Percentiles rank a stretch among this genome's conserved stretches.
phyloP scores from a whole-genome alignment of 768 basidiomycete genomes.

The Phlegmacium glaucopus region DNA sequence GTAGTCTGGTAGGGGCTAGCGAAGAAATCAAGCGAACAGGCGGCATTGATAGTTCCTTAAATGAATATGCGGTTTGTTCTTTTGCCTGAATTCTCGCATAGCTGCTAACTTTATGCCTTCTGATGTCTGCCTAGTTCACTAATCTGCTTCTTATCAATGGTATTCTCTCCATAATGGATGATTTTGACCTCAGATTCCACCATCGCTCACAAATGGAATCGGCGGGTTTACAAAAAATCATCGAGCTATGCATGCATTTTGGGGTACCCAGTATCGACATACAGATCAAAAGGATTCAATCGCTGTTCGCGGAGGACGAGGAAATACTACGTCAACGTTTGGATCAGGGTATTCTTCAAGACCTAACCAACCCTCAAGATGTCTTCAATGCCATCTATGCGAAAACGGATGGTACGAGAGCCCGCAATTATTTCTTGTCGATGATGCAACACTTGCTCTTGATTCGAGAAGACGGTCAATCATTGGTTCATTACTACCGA shows the following conservation, averaged over 20 bases:
- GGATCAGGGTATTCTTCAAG: constrained; percentile 71
- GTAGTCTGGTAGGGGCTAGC: constrained; percentile 91
- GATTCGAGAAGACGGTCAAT: constrained; percentile 83
- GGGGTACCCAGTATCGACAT: constrained; percentile 61
- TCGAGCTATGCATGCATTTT: constrained; percentile 66
- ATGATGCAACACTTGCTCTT: constrained; percentile 92
- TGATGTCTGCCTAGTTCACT: neutral
- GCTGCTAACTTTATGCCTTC: constrained; percentile 1
- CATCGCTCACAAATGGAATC: constrained; percentile 88
- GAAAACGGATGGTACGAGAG: constrained; percentile 76
- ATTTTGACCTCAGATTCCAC: constrained; percentile 82
- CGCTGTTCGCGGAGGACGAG: constrained; percentile 72
- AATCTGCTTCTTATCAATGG: constrained; percentile 74
- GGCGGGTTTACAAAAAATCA: constrained; percentile 73
- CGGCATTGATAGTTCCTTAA: constrained; percentile 63
- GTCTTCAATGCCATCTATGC: constrained; percentile 79
- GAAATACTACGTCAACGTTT: constrained; percentile 65
- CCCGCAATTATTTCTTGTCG: constrained; percentile 84
- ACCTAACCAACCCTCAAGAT: constrained; percentile 79
- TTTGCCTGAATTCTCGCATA: neutral
- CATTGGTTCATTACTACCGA: constrained; percentile 85
- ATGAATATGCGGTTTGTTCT: constrained; percentile 82
- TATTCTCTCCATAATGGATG: constrained; percentile 63
- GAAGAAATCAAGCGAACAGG: constrained; percentile 76
- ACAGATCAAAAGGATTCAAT: constrained; percentile 59